These are phyloP conservation scores for Torulaspora gathmanii DNA, from an alignment of 805 yeast genomes.

Conservation along the genomic window DNA sequence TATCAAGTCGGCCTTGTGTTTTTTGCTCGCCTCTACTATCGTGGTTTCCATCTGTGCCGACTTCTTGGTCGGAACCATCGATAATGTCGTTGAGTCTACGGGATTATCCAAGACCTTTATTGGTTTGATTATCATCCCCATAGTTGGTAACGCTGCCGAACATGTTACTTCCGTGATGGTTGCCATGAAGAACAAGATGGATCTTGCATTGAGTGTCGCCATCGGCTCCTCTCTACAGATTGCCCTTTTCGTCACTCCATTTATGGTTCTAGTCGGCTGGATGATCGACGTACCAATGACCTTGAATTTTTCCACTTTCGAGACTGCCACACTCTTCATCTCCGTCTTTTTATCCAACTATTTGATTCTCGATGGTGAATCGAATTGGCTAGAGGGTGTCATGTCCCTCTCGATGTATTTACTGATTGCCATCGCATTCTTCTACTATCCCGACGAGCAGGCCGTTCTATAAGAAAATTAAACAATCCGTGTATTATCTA, in stretches of 20 bases:
- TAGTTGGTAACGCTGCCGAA: constrained; percentile 98
- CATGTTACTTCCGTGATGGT: constrained; percentile 96
- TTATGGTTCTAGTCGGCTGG: constrained; percentile 96
- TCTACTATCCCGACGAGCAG: constrained; percentile 66
- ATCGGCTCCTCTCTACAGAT: constrained; percentile 94
- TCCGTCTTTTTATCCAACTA: constrained; percentile 85
- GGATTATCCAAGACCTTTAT: constrained; percentile 93
- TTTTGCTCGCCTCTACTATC: constrained; percentile 62
- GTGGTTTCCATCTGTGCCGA: constrained; percentile 90
- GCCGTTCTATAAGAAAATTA: constrained; percentile 10
- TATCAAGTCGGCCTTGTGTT: constrained; percentile 47
- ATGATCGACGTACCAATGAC: constrained; percentile 85
- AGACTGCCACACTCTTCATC: constrained; percentile 86
- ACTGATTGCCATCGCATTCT: constrained; percentile 86
- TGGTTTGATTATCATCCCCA: constrained; percentile 89
- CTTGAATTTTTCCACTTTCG: constrained; percentile 84
- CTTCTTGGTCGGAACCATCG: constrained; percentile 88
- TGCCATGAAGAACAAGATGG: constrained; percentile 96
- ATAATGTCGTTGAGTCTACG: constrained; percentile 73
- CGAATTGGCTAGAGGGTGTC: constrained; percentile 96
- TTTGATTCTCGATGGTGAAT: constrained; percentile 86
- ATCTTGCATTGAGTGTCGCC: constrained; percentile 93
- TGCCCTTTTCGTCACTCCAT: constrained; percentile 92
- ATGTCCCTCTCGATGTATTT: constrained; percentile 83
- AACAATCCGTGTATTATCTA: background rate